Evolutionary conservation across 768 basidiomycete genomes (phyloP).

Genomic region (Leccinum broughii): DNA sequence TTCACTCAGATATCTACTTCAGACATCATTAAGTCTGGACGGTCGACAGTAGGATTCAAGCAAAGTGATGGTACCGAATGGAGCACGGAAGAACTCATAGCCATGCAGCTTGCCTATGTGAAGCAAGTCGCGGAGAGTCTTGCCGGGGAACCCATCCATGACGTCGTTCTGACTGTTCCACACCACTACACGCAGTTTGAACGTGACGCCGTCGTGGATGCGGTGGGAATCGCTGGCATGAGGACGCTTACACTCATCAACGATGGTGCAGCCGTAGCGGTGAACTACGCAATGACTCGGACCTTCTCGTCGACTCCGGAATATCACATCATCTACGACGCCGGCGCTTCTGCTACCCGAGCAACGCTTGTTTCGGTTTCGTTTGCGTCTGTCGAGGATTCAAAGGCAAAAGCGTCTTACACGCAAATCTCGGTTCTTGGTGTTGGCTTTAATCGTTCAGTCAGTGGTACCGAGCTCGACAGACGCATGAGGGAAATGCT

Average conservation of each 20-base stretch:
- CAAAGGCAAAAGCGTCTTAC: constrained; percentile 49
- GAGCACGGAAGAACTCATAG: constrained; percentile 87
- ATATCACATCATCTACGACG: constrained; percentile 91
- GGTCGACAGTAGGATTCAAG: constrained; percentile 60
- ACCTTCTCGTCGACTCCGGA: constrained; percentile 71
- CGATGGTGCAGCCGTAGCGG: constrained; percentile 92
- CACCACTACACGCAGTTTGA: constrained; percentile 89
- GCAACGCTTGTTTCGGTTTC: constrained; percentile 76
- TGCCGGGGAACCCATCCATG: constrained; percentile 74
- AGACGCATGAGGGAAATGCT: constrained; percentile 80
- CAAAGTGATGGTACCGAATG: constrained; percentile 68
- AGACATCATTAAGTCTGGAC: constrained; percentile 51
- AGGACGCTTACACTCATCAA: constrained; percentile 82
- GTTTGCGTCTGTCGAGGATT: constrained; percentile 52
- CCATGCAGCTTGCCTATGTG: constrained; percentile 91
- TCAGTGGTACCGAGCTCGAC: constrained; percentile 86
- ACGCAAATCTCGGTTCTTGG: constrained; percentile 80
- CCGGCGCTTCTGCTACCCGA: constrained; percentile 80
- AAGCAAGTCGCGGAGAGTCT: constrained; percentile 81
- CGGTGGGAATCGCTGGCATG: constrained; percentile 88
- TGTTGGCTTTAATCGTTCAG: constrained; percentile 74
- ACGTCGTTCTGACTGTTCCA: constrained; percentile 89
- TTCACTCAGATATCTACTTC: constrained; percentile 57
- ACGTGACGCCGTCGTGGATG: constrained; percentile 88
- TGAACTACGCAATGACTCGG: constrained; percentile 98